These are phyloP conservation scores for Tetracentron sinense DNA, from an alignment of 164 flowering plant genomes.

Conservation along the genomic window DNA sequence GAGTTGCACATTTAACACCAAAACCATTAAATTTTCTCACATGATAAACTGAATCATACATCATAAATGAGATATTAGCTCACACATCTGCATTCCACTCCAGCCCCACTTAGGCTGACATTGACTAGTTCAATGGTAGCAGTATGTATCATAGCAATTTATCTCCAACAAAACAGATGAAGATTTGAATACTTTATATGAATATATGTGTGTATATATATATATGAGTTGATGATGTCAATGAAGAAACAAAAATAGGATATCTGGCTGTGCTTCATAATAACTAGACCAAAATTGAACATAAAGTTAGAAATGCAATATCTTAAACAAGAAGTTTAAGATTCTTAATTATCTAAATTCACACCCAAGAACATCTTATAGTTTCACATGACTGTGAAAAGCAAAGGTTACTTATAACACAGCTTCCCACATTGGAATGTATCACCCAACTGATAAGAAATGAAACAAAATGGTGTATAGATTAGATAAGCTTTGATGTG, in stretches of 20 bases:
- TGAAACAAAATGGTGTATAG: not conserved
- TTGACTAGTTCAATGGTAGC: too few relatives aligned
- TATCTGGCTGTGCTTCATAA: not conserved
- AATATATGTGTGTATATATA: too few relatives aligned
- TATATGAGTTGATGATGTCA: too few relatives aligned
- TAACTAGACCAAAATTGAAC: not conserved
- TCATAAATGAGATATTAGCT: not conserved
- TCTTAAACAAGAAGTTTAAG: not conserved
- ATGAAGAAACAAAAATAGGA: not conserved
- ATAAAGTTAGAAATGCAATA: not conserved
- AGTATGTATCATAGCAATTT: not conserved
- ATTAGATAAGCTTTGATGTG: not conserved
- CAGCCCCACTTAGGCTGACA: not conserved
- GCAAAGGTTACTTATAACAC: not conserved
- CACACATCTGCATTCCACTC: not conserved
- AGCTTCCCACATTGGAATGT: not conserved
- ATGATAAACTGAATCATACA: not conserved
- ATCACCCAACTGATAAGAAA: not conserved
- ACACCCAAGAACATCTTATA: too few relatives aligned
- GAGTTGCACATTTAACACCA: not conserved
- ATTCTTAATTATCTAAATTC: too few relatives aligned
- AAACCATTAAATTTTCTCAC: not conserved
- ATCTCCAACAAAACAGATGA: not conserved
- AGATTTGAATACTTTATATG: too few relatives aligned
- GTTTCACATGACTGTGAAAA: not conserved